phyloP scores from a whole-genome alignment of 1,284 basidiomycete genomes.

The Leccinum olivaceoglutinosum region DNA sequence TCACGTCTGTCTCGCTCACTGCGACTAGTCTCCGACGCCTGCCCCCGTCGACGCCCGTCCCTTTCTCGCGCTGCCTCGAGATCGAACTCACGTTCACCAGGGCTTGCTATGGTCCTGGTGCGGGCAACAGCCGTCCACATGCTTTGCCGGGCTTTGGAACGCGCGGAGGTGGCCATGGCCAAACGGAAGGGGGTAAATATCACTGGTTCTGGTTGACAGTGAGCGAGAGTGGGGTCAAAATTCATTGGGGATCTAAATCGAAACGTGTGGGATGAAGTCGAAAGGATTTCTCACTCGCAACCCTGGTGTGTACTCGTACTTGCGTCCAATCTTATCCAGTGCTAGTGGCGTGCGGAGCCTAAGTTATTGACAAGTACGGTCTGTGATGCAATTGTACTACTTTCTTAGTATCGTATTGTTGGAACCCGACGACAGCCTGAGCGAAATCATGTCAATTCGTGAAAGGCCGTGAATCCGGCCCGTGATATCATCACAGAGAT shows the following conservation, averaged over 20 bases:
- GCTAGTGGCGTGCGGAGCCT: too few relatives aligned
- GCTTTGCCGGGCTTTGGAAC: slow-evolving; percentile 15
- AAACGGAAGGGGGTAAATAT: slow-evolving; percentile 18
- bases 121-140: slow-evolving; percentile 14
- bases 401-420: not conserved
- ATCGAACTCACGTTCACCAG: slow-evolving; percentile 18
- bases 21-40: slow-evolving; percentile 15
- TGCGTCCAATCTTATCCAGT: not conserved
- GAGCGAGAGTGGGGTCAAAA: slow-evolving; percentile 10
- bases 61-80: slow-evolving; percentile 5
- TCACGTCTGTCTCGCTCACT: not conserved
- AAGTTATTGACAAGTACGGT: too few relatives aligned
- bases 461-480: not conserved
- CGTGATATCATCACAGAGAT: not conserved
- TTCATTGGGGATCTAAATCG: slow-evolving; percentile 2
- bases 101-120: slow-evolving; percentile 12
- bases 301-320: not conserved
- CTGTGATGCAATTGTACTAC: not conserved
- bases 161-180: slow-evolving; percentile 15
- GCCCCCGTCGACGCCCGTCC: slow-evolving; percentile 7
- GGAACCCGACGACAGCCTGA: not conserved
- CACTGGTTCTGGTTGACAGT: slow-evolving; percentile 25
- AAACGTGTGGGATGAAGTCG: not conserved
- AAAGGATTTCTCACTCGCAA: not conserved
- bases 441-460: not conserved